A percentile compares a stretch with the other conserved stretches of the same genome.
Evolutionary conservation across 192 early-diverging fungal genomes (phyloP).

Genomic region (Borealophlyctis nickersoniae): DNA sequence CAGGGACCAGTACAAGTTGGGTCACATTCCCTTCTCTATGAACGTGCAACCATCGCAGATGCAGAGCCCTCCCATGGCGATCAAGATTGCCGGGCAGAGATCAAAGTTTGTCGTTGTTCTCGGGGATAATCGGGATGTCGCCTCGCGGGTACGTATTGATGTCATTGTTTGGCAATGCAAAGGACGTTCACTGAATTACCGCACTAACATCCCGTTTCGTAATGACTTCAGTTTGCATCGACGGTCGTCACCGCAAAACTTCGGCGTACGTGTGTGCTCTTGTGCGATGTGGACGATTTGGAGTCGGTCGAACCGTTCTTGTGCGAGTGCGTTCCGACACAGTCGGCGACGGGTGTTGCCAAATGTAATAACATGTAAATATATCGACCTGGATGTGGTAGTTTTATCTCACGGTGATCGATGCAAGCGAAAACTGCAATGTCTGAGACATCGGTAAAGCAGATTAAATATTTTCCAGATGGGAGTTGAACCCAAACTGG

Average conservation of each 20-base stretch:
- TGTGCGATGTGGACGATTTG: background rate
- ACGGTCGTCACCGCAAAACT: background rate
- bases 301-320: background rate
- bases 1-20: no score
- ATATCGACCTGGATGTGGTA: no score
- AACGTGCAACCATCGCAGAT: background rate
- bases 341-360: background rate
- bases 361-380: slow-evolving; percentile 1
- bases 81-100: background rate
- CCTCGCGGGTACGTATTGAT: no score
- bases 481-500: no score
- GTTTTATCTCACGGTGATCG: no score
- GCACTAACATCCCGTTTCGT: no score
- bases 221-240: background rate
- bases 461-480: no score
- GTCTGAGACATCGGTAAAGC: no score
- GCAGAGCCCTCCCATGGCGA: background rate
- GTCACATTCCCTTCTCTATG: background rate
- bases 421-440: no score
- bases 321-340: background rate
- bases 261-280: background rate
- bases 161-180: no score
- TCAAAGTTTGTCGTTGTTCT: background rate
- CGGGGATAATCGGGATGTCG: background rate
- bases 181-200: no score